Base-by-base conservation (phyloP, 2,329 filamentous ascomycete species). In the Fusarium dimerum region DNA sequence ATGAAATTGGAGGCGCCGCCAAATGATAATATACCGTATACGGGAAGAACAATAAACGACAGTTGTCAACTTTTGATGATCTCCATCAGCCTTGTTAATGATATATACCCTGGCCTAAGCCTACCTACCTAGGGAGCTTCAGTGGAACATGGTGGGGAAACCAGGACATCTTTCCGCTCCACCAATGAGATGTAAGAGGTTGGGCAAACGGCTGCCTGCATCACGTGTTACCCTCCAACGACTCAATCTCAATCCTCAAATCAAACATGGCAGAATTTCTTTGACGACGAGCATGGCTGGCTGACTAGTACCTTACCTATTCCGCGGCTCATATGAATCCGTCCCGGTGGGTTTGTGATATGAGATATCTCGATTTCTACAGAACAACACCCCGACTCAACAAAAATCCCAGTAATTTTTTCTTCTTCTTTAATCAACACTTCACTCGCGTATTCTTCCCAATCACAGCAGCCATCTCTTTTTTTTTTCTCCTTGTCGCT, bases 61-160 rank as follows among this genome's bases (percentile, higher is more conserved):
- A 66, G 54, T 51, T 65, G 56, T 55, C 47, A 60, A 54, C 55
- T 38, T 56, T 32, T 58, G 56, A 46, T 51, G 54, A 50, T 40
- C 52, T 50, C 20, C 47, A 36, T 55, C 60, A 66, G 63, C 61
- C 63, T 66, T 51, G 63, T 54, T 47, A 46, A 51, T 50, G 59
- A 63, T 60, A 51, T 39, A 63, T 60, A 51, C 41, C 18, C 46
- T 44, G 55, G 52, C 41, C 47, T n/a, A n/a, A n/a, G n/a, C n/a
- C n/a, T n/a, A n/a, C n/a, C n/a, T n/a, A n/a, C n/a, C n/a, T 40
- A 5, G 20, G 39, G n/a, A 16, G 39, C 45, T 40, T 36, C 30
- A 40, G 45, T 36, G 44, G 52, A 49, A 41, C 9, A 50, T 46
- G 40, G 47, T 32, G 16, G 49, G 51, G 20, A 26, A 26, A 7